Base-by-base conservation (phyloP, 2,329 filamentous ascomycete genomes). In the Trichoderma aggressivum region DNA sequence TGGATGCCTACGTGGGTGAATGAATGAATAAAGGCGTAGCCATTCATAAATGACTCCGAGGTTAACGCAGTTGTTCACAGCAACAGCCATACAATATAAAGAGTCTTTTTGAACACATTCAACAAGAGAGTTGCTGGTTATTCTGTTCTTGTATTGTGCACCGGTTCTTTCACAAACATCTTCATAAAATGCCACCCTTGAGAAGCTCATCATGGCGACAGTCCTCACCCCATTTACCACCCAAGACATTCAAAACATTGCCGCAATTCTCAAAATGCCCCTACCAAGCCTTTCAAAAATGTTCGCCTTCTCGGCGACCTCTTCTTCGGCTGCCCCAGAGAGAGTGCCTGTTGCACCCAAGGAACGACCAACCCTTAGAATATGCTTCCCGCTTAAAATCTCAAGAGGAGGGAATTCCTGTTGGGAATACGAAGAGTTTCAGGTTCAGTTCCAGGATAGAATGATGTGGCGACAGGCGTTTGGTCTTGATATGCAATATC, bases 351-450 rank as follows among this genome's bases (percentile, higher is more conserved):
- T 18, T 28, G 5, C 21, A n/a, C 2, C 26, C 18, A 32, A 60
- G 5, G 24, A 61, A 21, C 28, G n/a, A 12, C 70, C 70, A 4
- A 16, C 26, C 7, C 39, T 71, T 16, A 59, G 70, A 56, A 53
- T 71, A 30, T 71, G 63, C 21, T 71, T 71, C 14, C 55, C 70
- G 1, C 34, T 59, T 3, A 65, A 7, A 26, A 21, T 39, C 8
- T 43, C 36, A 3, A n/a, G 26, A 5, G 59, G 30, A 3, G 16
- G 6, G 4, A 32, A 28, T n/a, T 16, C 11, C 1, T 50, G 59
- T 28, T 62, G 58, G 58, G 59, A 70, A 16, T 70, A 65, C 3
- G 59, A 70, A 32, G 71, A 74, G 65, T 70, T 63, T n/a, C 59
- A 36, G 30, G 61, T 74, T 30, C 18, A 59, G 32, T 74, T 74